Percentiles rank a stretch among this genome's conserved stretches.
Evolutionary conservation across 306 rosid species (phyloP).

Genomic region (Inga oerstediana): DNA sequence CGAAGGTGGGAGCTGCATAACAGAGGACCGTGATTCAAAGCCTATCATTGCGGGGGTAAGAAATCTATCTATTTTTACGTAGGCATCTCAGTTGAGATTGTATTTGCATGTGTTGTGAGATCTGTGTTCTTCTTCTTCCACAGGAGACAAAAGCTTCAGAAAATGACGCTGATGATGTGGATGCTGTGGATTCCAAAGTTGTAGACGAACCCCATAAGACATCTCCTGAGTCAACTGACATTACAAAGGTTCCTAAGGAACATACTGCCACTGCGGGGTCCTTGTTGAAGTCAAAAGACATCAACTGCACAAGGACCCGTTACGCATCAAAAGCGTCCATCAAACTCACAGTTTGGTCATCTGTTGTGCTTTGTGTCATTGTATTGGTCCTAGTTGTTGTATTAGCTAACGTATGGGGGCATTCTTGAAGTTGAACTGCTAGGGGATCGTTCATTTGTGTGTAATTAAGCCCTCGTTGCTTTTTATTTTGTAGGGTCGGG

Average conservation of each 20-base stretch:
- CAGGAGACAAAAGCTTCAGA: constrained; percentile 54
- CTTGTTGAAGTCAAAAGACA: constrained; percentile 14
- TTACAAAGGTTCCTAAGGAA: constrained; percentile 9
- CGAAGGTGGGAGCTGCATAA: constrained; percentile 4
- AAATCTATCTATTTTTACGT: constrained; percentile 3
- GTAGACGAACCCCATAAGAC: constrained; percentile 35
- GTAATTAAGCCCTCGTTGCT: constrained; percentile 31
- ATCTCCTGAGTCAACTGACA: not conserved
- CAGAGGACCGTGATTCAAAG: constrained; percentile 48
- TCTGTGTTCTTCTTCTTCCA: constrained; percentile 28
- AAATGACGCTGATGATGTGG: constrained; percentile 31
- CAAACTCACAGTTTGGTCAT: constrained; percentile 38
- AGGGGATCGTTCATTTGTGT: constrained; percentile 30
- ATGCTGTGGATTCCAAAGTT: not conserved
- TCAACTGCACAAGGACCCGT: constrained; percentile 27
- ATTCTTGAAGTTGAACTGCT: constrained; percentile 39
- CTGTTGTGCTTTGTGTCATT: constrained; percentile 46
- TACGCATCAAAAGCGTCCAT: constrained; percentile 35
- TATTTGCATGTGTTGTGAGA: constrained; percentile 34
- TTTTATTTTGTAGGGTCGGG: constrained; percentile 27
- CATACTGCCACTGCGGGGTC: constrained; percentile 25
- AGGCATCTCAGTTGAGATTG: constrained; percentile 2
- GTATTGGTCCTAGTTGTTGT: constrained; percentile 40
- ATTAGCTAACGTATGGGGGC: constrained; percentile 55
- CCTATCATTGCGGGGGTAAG: constrained; percentile 49